These are phyloP conservation scores for Kuraishia piskuri DNA, from an alignment of 805 yeast genomes.

Conservation along the genomic window DNA sequence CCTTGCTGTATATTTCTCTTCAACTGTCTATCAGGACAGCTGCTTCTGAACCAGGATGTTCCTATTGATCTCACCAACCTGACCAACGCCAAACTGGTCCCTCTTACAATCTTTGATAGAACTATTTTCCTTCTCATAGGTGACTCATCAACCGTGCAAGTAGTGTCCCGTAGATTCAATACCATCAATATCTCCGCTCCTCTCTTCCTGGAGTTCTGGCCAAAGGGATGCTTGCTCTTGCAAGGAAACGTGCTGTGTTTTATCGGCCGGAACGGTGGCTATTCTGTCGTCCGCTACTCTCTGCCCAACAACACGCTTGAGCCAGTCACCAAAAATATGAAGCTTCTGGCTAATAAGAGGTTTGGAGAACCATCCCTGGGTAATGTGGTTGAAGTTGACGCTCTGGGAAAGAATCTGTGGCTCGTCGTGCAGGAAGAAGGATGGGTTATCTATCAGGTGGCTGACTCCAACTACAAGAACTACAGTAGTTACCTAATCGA, in stretches of 20 bases:
- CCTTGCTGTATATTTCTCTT: background rate
- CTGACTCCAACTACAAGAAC: background rate
- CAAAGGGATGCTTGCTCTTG: constrained; percentile 13
- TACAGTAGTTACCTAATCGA: constrained; percentile 6
- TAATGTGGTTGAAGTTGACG: constrained; percentile 9
- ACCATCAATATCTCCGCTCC: constrained; percentile 3
- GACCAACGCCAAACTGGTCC: background rate
- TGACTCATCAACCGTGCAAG: background rate
- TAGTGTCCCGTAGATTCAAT: background rate
- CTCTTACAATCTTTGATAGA: background rate
- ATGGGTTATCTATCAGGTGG: constrained; percentile 17
- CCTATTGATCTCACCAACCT: background rate
- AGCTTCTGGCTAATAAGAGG: constrained; percentile 4
- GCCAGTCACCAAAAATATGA: constrained; percentile 7
- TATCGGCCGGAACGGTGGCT: constrained; percentile 12
- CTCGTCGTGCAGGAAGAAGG: constrained; percentile 19
- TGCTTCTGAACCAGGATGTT: background rate
- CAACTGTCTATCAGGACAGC: background rate
- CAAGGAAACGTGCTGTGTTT: constrained; percentile 13
- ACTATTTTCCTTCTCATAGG: background rate
- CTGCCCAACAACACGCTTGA: constrained; percentile 1
- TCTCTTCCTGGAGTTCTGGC: constrained; percentile 14
- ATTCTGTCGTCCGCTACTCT: constrained; percentile 11
- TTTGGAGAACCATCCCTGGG: constrained; percentile 15
- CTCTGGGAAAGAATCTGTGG: constrained; percentile 10